Evolutionary conservation across 2,329 filamentous ascomycete species (phyloP), one percentile per base, ranked within the genome.

Genomic region (Aspergillus ruber): DNA sequence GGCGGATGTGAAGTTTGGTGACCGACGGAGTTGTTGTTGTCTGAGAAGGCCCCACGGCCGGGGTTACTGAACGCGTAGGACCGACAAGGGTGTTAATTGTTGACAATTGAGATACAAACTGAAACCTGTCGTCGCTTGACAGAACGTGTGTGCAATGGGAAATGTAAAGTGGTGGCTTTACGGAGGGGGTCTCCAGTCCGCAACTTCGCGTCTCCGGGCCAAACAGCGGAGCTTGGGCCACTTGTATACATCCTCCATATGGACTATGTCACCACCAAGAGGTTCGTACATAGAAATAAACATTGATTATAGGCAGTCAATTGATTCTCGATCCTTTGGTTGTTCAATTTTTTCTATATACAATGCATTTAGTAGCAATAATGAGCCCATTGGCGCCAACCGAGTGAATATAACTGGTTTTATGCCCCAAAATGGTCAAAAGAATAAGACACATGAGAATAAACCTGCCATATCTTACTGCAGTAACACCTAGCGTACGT

Each of bases 221-320:
- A 25, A 25, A 42, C 13, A 21, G 40, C 21, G 62, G 58, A 68
- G 65, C 65, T 67, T 67, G 63, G 66, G 62, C 66, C 64, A 68
- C 54, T 55, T 49, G 43, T 44, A 51, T 36, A 36, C 33, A 36
- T 12, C 25, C 25, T 29, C 25, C 9, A 10, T 29, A 36, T 36
- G n/a, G 33, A 36, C 9, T 17, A 36, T 36, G 9, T 6, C n/a
- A 36, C 33, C 33, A 36, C 33, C 6, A 36, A 8, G 18, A 18
- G 10, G 7, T 10, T 10, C 2, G 18, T 12, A 20, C 8, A 12
- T 18, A 21, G 9, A 10, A 12, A 21, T 8, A 10, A 39, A 20
- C 21, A 18, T 4, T 29, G 25, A 12, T 29, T 12, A 12, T 12
- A 7, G 10, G 9, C 4, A 29, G 10, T 10, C 9, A 29, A 29